Conservation (phyloP, 805 yeast genomes). For the Kuraishia ogatae region DNA sequence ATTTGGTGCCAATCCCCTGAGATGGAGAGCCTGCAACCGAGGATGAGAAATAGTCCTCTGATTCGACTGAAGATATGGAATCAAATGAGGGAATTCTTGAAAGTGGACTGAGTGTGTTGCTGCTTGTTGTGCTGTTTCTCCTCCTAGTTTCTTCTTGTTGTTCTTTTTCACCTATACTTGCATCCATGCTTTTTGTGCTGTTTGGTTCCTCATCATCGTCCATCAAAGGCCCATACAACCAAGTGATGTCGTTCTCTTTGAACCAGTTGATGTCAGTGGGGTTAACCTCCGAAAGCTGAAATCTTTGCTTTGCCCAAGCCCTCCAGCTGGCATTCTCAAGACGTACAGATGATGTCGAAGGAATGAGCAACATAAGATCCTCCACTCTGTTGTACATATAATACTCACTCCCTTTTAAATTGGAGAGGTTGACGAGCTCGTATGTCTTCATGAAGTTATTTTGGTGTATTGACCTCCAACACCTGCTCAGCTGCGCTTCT, state of each 20-base stretch:
- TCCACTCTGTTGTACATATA: conserved; percentile 17
- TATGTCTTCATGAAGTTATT: conserved; percentile 25
- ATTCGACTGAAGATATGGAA: not conserved
- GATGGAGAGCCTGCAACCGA: not conserved
- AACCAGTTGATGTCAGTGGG: conserved; percentile 45
- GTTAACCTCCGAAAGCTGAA: conserved; percentile 36
- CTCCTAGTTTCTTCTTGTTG: not conserved
- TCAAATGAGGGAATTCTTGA: not conserved
- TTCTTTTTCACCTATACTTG: not conserved
- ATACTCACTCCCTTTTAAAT: conserved; percentile 11
- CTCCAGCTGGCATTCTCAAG: conserved; percentile 88
- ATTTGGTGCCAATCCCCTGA: not conserved
- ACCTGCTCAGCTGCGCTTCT: conserved; percentile 26
- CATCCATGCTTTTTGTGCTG: not conserved
- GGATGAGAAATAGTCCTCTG: not conserved
- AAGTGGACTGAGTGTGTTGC: not conserved
- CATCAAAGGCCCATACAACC: conserved; percentile 42
- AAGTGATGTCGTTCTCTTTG: conserved; percentile 44
- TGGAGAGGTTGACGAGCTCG: conserved; percentile 20
- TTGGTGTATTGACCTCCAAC: conserved; percentile 31
- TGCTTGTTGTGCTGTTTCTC: not conserved
- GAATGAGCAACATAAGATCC: conserved; percentile 23
- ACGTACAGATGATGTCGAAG: conserved; percentile 30
- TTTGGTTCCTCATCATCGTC: conserved; percentile 30
- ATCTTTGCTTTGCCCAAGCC: conserved; percentile 83